Conservation (phyloP, 1,139 yeast genomes). For the Kluyveromyces sp. region DNA sequence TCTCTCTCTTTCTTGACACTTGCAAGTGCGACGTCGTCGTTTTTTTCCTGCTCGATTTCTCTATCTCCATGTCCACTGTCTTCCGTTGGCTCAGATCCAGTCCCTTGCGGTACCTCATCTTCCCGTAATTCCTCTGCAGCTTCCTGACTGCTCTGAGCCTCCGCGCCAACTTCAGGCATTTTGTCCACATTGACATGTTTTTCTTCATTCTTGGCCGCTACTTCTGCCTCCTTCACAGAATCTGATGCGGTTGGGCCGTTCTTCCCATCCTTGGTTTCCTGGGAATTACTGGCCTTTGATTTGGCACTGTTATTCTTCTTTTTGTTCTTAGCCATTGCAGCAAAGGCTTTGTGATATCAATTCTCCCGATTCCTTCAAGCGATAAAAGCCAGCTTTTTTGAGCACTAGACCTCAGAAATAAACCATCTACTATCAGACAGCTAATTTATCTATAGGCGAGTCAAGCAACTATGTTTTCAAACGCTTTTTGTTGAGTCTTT, state of each 20-base stretch:
- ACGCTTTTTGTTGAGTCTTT: too few species aligned
- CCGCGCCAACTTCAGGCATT: too few species aligned
- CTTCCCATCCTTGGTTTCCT: background rate
- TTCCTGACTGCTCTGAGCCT: too few species aligned
- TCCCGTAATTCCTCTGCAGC: conserved; percentile 12
- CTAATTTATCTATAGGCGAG: background rate
- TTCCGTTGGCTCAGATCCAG: background rate
- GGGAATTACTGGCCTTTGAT: conserved; percentile 10
- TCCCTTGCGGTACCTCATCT: conserved; percentile 10
- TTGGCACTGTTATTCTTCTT: conserved; percentile 18
- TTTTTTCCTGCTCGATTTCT: conserved; percentile 7
- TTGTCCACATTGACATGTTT: too few species aligned
- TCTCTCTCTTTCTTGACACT: conserved; percentile 50
- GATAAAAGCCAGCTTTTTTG: too few species aligned
- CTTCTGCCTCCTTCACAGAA: background rate
- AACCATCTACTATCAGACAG: background rate
- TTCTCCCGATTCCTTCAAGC: too few species aligned
- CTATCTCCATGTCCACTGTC: background rate
- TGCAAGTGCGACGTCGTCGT: conserved; percentile 12
- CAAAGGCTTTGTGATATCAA: too few species aligned
- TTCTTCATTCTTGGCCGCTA: too few species aligned
- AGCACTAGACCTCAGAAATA: background rate
- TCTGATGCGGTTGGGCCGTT: background rate
- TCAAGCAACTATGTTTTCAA: too few species aligned
- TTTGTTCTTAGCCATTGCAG: conserved; percentile 27